Percentiles rank a stretch among this genome's conserved stretches.
These are phyloP conservation scores for Cutaneotrichosporon mucoides DNA, from an alignment of 1,284 basidiomycete genomes.

Conservation along the genomic window DNA sequence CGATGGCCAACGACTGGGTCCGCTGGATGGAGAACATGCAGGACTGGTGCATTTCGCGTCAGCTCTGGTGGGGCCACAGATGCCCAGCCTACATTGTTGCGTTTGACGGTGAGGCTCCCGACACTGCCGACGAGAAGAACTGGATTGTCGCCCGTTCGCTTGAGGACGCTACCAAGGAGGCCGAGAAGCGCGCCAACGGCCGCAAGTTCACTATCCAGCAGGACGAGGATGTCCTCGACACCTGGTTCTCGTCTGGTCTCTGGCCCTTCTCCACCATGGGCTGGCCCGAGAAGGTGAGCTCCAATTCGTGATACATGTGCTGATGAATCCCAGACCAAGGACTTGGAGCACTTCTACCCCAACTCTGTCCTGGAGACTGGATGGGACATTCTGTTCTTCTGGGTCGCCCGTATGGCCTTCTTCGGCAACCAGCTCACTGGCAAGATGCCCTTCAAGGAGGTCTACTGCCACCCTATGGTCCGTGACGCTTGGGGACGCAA, in stretches of 20 bases:
- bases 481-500: conserved; percentile 97
- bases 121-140: conserved; percentile 65
- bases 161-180: conserved; percentile 77
- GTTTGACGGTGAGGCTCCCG: conserved; percentile 72
- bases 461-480: conserved; percentile 99
- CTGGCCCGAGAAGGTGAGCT: conserved; percentile 80
- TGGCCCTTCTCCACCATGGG: conserved; percentile 99
- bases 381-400: conserved; percentile 99
- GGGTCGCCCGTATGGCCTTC: conserved; percentile 98
- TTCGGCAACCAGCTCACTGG: conserved; percentile 87
- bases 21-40: conserved; percentile 94
- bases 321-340: conserved; percentile 71
- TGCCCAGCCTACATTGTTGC: conserved; percentile 91
- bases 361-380: conserved; percentile 89
- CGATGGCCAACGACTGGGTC: conserved; percentile 91
- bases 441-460: conserved; percentile 90
- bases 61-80: conserved; percentile 99
- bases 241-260: conserved; percentile 97
- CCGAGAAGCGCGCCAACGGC: conserved; percentile 66
- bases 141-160: conserved; percentile 87
- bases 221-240: conserved; percentile 97
- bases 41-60: conserved; percentile 99
- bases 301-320: conserved; percentile 62
- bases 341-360: conserved; percentile 81
- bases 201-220: conserved; percentile 76